These are phyloP conservation scores for Porcisia hertigi DNA, from an alignment of 208 protist species.

Conservation along the genomic window DNA sequence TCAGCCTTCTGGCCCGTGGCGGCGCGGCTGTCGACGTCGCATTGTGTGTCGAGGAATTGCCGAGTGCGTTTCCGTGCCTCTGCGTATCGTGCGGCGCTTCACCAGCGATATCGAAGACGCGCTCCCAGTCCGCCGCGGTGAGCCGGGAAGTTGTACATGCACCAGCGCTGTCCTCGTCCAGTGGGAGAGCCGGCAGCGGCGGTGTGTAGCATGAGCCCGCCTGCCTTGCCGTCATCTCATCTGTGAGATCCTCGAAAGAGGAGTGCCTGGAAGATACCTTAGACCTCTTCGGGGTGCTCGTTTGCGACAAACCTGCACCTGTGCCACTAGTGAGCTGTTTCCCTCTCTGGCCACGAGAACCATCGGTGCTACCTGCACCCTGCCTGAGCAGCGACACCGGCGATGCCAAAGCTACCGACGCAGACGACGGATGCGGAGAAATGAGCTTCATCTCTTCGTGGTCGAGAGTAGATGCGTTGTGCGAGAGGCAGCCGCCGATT, in stretches of 20 bases:
- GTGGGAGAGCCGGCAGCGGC: constrained; percentile 17
- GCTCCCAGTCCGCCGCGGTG: constrained; percentile 2
- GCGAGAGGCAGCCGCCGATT: not conserved
- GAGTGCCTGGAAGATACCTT: constrained; percentile 14
- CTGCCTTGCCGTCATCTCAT: constrained; percentile 34
- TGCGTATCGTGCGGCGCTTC: not conserved
- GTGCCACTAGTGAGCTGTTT: not conserved
- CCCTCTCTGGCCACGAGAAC: not conserved
- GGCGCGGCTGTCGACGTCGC: not conserved
- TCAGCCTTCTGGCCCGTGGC: constrained; percentile 1
- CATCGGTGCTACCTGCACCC: not conserved
- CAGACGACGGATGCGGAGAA: not conserved
- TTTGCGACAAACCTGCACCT: not conserved
- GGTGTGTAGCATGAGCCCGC: constrained; percentile 28
- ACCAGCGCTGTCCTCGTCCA: not conserved
- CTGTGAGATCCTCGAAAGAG: constrained; percentile 33
- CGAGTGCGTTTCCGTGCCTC: not conserved
- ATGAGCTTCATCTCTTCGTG: not conserved
- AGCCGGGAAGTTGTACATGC: not conserved
- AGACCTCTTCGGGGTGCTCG: not conserved
- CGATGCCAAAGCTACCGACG: not conserved
- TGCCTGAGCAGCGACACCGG: not conserved
- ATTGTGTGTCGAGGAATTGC: not conserved
- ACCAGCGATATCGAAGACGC: not conserved
- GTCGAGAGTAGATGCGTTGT: not conserved